phyloP scores from a whole-genome alignment of 192 early-diverging fungal species.

The Radiomyces spectabilis region DNA sequence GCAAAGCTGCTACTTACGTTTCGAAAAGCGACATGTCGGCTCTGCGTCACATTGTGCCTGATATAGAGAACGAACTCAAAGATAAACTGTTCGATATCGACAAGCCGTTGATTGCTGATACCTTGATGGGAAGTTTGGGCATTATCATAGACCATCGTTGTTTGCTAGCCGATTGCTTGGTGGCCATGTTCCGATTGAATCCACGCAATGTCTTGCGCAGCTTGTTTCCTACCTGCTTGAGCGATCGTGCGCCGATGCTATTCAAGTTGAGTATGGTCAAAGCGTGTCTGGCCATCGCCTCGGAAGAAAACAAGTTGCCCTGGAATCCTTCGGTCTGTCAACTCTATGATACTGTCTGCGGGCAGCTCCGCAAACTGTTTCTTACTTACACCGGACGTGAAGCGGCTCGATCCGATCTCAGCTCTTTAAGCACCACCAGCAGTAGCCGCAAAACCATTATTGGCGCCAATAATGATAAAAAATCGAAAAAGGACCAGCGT shows the following conservation, averaged over 20 bases:
- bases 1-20: constrained; percentile 64
- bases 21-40: constrained; percentile 53
- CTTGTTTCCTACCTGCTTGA: constrained; percentile 63
- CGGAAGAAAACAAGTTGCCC: constrained; percentile 53
- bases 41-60: constrained; percentile 54
- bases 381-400: constrained; percentile 42
- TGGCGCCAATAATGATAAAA: constrained; percentile 31
- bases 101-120: constrained; percentile 34
- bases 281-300: constrained; percentile 63
- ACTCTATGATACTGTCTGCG: constrained; percentile 51
- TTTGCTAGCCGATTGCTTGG: constrained; percentile 67
- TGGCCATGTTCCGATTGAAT: constrained; percentile 72
- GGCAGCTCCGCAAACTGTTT: constrained; percentile 58
- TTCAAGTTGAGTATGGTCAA: constrained; percentile 79
- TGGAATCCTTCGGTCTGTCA: constrained; percentile 61
- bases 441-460: constrained; percentile 23
- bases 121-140: constrained; percentile 20
- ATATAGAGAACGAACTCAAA: constrained; percentile 73
- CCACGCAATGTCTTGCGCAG: constrained; percentile 63
- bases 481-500: constrained; percentile 40
- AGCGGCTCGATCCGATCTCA: constrained; percentile 5
- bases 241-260: constrained; percentile 58
- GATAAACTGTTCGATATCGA: constrained; percentile 60
- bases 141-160: constrained; percentile 67
- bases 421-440: constrained; percentile 8